Percentiles rank a stretch among this genome's conserved stretches.
phyloP scores from a whole-genome alignment of 164 flowering plant genomes.

The Aristolochia californica region DNA sequence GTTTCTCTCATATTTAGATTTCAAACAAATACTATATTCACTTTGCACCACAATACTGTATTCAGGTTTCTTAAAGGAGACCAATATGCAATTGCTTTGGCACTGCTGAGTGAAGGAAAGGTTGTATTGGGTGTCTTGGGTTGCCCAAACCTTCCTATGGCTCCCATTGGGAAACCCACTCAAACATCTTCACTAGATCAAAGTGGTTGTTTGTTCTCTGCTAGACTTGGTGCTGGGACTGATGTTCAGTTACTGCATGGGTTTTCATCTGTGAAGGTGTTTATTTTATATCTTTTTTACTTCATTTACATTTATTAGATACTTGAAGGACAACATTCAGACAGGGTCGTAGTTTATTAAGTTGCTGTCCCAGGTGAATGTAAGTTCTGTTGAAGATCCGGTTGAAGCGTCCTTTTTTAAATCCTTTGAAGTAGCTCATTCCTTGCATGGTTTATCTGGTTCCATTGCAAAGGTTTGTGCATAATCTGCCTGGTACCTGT shows the following conservation, averaged over 20 bases:
- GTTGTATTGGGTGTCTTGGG: conserved; percentile 94
- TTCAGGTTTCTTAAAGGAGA: conserved; percentile 84
- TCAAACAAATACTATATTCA: no score
- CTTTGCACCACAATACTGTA: no score
- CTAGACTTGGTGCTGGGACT: conserved; percentile 76
- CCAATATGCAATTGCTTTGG: conserved; percentile 92
- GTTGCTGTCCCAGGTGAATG: conserved; percentile 49
- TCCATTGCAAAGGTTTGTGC: conserved; percentile 63
- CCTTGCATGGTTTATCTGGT: conserved; percentile 70
- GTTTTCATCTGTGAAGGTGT: conserved; percentile 54
- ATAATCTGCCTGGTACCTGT: no score
- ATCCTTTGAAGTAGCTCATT: conserved; percentile 92
- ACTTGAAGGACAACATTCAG: neutral
- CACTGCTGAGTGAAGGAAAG: conserved; percentile 81
- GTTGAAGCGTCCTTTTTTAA: conserved; percentile 96
- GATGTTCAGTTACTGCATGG: conserved; percentile 68
- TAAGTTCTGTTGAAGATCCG: conserved; percentile 55
- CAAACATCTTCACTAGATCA: conserved; percentile 24
- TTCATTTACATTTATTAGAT: neutral
- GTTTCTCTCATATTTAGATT: no score
- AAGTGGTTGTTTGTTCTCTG: conserved; percentile 90
- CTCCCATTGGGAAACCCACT: conserved; percentile 30
- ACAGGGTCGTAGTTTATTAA: neutral
- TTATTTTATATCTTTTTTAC: neutral
- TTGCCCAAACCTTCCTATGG: conserved; percentile 93